Evolutionary conservation across 306 rosid genomes (phyloP).

Genomic region (Quercus wislizeni): DNA sequence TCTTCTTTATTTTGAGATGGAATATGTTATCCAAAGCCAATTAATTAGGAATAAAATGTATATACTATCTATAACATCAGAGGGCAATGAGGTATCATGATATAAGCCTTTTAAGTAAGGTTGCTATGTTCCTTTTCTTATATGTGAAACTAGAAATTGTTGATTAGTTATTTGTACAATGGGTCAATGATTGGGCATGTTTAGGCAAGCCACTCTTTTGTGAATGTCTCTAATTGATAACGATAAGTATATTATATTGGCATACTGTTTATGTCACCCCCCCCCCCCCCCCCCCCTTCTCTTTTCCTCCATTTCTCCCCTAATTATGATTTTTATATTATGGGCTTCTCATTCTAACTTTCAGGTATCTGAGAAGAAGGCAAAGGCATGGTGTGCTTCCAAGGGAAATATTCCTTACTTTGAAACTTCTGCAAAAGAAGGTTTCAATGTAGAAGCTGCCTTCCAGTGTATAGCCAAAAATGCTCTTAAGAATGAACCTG

Average conservation of each 20-base stretch:
- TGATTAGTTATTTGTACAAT: neutral
- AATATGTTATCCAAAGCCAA: neutral
- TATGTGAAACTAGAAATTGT: neutral
- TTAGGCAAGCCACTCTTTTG: too few species aligned
- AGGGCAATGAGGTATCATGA: neutral
- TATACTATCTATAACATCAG: neutral
- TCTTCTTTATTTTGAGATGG: neutral
- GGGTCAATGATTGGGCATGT: neutral
- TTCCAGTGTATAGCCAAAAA: slow-evolving; percentile 57
- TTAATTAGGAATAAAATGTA: neutral
- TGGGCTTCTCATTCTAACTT: neutral
- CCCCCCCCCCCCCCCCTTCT: too few species aligned
- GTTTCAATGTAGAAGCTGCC: slow-evolving; percentile 59
- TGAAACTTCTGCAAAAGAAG: slow-evolving; percentile 68
- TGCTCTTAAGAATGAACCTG: slow-evolving; percentile 62
- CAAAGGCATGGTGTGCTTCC: slow-evolving; percentile 67
- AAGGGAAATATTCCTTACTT: slow-evolving; percentile 63
- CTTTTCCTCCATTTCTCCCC: neutral
- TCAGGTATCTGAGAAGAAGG: slow-evolving; percentile 65
- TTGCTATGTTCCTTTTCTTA: neutral
- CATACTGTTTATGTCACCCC: slow-evolving; percentile 1
- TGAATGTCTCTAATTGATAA: too few species aligned
- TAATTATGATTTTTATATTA: neutral
- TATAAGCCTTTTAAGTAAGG: neutral
- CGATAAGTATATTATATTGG: too few species aligned